Percentiles rank a stretch among this genome's conserved stretches.
phyloP scores from a whole-genome alignment of 192 early-diverging fungal species.

The Coemansia aciculifera region DNA sequence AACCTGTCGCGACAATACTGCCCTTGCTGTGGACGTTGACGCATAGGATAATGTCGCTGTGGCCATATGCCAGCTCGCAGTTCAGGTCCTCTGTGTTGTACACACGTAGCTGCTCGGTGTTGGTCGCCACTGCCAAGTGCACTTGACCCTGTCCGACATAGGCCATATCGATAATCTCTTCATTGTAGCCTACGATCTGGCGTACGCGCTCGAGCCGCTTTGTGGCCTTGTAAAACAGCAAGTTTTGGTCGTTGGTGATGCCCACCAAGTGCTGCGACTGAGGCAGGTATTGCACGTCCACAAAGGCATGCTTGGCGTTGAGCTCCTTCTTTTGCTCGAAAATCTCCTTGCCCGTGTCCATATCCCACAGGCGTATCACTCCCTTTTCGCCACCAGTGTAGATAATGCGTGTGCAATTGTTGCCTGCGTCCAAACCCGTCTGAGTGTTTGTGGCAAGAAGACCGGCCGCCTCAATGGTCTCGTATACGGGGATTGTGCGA shows the following conservation, averaged over 20 bases:
- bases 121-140: constrained; percentile 87
- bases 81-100: constrained; percentile 78
- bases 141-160: constrained; percentile 73
- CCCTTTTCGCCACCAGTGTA: constrained; percentile 88
- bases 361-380: constrained; percentile 83
- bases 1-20: constrained; percentile 76
- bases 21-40: constrained; percentile 70
- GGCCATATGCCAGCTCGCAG: constrained; percentile 87
- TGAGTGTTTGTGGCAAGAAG: constrained; percentile 55
- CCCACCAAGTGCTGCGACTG: constrained; percentile 63
- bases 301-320: constrained; percentile 77
- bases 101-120: constrained; percentile 88
- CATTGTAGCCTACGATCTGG: constrained; percentile 94
- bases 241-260: constrained; percentile 89
- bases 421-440: constrained; percentile 44
- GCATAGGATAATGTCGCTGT: constrained; percentile 85
- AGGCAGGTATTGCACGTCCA: constrained; percentile 65
- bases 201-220: constrained; percentile 62
- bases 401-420: constrained; percentile 55
- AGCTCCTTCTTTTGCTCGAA: constrained; percentile 66
- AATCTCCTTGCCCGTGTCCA: constrained; percentile 69
- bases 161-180: constrained; percentile 88
- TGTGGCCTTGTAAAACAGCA: constrained; percentile 71
- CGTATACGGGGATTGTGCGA: constrained; percentile 86
- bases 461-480: constrained; percentile 85